Conservation (phyloP, 805 yeast genomes). For the Tetrapisispora fleetii region DNA sequence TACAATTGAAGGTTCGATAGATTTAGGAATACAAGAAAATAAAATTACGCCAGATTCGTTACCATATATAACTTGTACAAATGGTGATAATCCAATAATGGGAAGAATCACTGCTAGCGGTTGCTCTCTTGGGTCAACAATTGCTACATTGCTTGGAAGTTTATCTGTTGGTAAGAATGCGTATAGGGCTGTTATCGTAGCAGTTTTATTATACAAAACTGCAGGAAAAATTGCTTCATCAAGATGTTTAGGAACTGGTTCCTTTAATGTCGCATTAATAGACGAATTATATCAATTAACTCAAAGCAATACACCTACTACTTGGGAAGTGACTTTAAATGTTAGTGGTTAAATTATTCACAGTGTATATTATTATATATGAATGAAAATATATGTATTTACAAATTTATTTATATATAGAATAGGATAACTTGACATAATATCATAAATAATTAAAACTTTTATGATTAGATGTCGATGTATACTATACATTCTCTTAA, state of each 20-base stretch:
- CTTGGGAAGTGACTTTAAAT: slow-evolving; percentile 17
- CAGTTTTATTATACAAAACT: slow-evolving; percentile 47
- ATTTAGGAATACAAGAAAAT: slow-evolving; percentile 11
- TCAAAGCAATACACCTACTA: slow-evolving; percentile 16
- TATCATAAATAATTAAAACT: background rate
- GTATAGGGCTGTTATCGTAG: slow-evolving; percentile 42
- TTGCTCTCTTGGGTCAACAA: slow-evolving; percentile 67
- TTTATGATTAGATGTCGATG: background rate
- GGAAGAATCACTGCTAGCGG: slow-evolving; percentile 73
- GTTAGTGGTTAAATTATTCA: slow-evolving; percentile 8
- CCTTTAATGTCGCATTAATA: slow-evolving; percentile 23
- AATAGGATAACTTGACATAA: background rate
- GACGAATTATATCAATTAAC: slow-evolving; percentile 24
- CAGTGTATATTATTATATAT: slow-evolving; percentile 1
- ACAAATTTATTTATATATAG: background rate
- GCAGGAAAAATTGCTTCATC: slow-evolving; percentile 50
- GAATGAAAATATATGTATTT: background rate
- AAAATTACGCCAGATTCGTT: slow-evolving; percentile 12
- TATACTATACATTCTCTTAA: slow-evolving; percentile 10
- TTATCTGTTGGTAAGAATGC: slow-evolving; percentile 26
- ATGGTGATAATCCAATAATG: slow-evolving; percentile 57
- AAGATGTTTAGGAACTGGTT: slow-evolving; percentile 30
- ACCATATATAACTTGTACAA: slow-evolving; percentile 28
- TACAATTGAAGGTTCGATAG: slow-evolving; percentile 17
- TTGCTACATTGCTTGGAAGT: slow-evolving; percentile 49